Percentiles rank a stretch among this genome's conserved stretches.
Evolutionary conservation across 2,329 filamentous ascomycete genomes (phyloP).

Genomic region (Aspergillus fijiensis): DNA sequence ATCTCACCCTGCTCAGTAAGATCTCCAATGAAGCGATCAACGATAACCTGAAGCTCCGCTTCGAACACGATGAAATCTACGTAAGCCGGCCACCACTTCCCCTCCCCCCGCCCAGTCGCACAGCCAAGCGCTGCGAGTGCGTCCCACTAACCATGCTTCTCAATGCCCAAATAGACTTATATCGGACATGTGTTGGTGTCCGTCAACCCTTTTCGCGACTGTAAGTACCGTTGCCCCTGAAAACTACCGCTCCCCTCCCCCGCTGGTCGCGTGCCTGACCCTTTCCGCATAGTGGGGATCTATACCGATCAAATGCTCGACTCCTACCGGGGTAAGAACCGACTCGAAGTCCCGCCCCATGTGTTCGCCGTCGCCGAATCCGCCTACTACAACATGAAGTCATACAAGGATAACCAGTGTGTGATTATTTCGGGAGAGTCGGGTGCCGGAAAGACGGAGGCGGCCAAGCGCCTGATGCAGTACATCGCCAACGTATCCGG

Average conservation of each 20-base stretch:
- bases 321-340: conserved; percentile 94
- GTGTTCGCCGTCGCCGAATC: conserved; percentile 97
- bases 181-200: conserved; percentile 99
- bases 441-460: conserved; percentile 96
- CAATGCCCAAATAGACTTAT: conserved; percentile 64
- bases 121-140: conserved; percentile 16
- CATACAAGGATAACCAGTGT: conserved; percentile 97
- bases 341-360: conserved; percentile 87
- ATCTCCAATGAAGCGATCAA: conserved; percentile 99
- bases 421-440: conserved; percentile 99
- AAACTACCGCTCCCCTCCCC: background rate
- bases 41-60: conserved; percentile 96
- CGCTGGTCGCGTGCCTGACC: conserved; percentile 2
- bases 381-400: conserved; percentile 99
- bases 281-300: conserved; percentile 71
- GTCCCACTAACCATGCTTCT: conserved; percentile 14
- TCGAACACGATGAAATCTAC: conserved; percentile 97
- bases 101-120: conserved; percentile 12
- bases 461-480: conserved; percentile 98
- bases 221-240: conserved; percentile 45
- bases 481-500: conserved; percentile 98
- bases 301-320: conserved; percentile 94
- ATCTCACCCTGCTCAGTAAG: conserved; percentile 95
- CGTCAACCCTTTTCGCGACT: conserved; percentile 94
- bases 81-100: conserved; percentile 43